Conservation (phyloP, 768 basidiomycete genomes). For the Kockovaella imperatae region DNA sequence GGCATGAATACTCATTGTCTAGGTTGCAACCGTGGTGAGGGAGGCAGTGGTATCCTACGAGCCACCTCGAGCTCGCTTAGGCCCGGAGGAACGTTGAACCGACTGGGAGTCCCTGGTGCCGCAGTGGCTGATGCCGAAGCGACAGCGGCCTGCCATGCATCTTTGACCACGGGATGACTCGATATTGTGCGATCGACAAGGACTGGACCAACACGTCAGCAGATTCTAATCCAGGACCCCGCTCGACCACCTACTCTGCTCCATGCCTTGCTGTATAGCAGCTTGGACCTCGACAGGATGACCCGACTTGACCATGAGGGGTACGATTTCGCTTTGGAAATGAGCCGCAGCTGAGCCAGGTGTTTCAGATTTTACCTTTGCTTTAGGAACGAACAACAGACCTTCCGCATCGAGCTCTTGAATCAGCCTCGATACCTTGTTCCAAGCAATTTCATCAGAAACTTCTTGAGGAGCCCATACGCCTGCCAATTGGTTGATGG, state of each 20-base stretch:
- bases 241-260: conserved; percentile 9
- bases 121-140: not conserved
- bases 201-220: conserved; percentile 10
- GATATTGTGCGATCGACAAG: conserved; percentile 23
- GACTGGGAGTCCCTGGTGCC: not conserved
- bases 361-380: not conserved
- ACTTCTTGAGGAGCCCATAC: conserved; percentile 15
- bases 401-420: conserved; percentile 25
- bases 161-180: conserved; percentile 20
- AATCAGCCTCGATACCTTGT: conserved; percentile 2
- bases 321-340: conserved; percentile 7
- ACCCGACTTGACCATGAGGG: not conserved
- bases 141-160: conserved; percentile 14
- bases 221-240: not conserved
- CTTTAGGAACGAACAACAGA: conserved; percentile 3
- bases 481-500: conserved; percentile 26
- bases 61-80: conserved; percentile 13
- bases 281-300: conserved; percentile 7
- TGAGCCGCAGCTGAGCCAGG: conserved; percentile 2
- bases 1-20: no score
- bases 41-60: conserved; percentile 22
- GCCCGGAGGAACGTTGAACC: not conserved
- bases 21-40: no score
- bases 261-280: conserved; percentile 11
- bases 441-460: conserved; percentile 6